Evolutionary conservation across 805 yeast species (phyloP), one percentile per base, ranked within the genome.

Genomic region (Candida glaebosa): DNA sequence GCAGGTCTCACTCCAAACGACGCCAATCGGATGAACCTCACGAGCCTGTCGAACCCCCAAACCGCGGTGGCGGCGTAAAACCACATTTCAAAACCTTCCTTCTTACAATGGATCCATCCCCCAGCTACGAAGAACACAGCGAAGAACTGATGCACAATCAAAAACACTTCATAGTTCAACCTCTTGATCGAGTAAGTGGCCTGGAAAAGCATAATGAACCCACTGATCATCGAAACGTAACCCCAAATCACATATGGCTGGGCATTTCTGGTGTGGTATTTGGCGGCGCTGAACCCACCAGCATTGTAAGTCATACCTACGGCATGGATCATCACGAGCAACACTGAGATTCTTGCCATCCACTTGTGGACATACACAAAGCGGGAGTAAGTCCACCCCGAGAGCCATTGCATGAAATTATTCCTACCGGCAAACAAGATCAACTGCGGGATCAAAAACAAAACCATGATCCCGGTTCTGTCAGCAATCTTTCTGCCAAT

Each of bases 391-490:
- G 53, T 67, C 69, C 61, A 64, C 38, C 90, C 87, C 0, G 90
- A 76, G 2, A 81, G 41, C 55, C 63, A 65, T 45, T 76, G 73
- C 49, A 84, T 65, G 18, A 86, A 77, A 51, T 83, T 86, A 58
- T 85, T 86, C 50, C 93, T 67, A 16, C 83, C 82, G 4, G 87
- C 89, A 59, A 85, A 81, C 38, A 83, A 57, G 43, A 77, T 75
- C 10, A 80, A 57, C 5, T 77, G 60, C 1, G 91, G 90, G 42
- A 79, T 67, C 26, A 78, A 42, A 37, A 75, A 76, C 18, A 76
- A 61, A 2, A 76, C 61, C 54, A 77, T 60, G 15, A 78, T 46
- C 34, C 79, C 84, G 3, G 77, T 61, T 57, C 87, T 67, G 55
- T 78, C 82, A 33, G 77, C 79, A 14, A 81, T 61, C 41, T 63